These are phyloP conservation scores for Cryptococcus floricola DNA, from an alignment of 1,284 basidiomycete species.

Conservation along the genomic window DNA sequence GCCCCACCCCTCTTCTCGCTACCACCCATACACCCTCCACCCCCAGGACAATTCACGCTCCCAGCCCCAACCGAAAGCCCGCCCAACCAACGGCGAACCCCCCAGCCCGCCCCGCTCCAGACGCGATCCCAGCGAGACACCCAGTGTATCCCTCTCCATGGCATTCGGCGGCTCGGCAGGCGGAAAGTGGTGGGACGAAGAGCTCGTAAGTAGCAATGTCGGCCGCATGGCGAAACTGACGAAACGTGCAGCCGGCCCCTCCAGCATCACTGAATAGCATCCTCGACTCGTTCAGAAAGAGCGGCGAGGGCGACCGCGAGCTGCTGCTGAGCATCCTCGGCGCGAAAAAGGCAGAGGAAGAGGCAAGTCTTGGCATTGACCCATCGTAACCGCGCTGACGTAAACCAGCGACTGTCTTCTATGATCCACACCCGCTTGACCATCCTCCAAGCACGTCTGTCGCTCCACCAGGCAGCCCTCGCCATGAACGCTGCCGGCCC, in stretches of 20 bases:
- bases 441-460: constrained; percentile 44
- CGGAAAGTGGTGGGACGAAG: constrained; percentile 46
- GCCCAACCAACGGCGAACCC: constrained; percentile 16
- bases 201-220: constrained; percentile 28
- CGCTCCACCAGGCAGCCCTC: constrained; percentile 25
- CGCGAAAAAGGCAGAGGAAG: constrained; percentile 83
- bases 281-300: constrained; percentile 71
- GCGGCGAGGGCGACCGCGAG: constrained; percentile 82
- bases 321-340: constrained; percentile 81
- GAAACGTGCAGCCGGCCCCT: constrained; percentile 45
- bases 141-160: constrained; percentile 23
- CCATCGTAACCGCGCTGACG: neutral
- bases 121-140: constrained; percentile 32
- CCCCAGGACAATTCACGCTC: neutral
- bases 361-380: constrained; percentile 53
- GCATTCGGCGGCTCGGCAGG: constrained; percentile 27
- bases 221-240: neutral
- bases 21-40: constrained; percentile 21
- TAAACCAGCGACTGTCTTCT: constrained; percentile 38
- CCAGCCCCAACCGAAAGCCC: neutral
- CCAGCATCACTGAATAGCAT: constrained; percentile 79
- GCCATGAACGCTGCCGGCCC: constrained; percentile 5
- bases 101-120: constrained; percentile 41
- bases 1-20: constrained; percentile 11
- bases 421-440: constrained; percentile 45